phyloP scores from a whole-genome alignment of 2,329 filamentous ascomycete species.

The Triangularia verruculosa region DNA sequence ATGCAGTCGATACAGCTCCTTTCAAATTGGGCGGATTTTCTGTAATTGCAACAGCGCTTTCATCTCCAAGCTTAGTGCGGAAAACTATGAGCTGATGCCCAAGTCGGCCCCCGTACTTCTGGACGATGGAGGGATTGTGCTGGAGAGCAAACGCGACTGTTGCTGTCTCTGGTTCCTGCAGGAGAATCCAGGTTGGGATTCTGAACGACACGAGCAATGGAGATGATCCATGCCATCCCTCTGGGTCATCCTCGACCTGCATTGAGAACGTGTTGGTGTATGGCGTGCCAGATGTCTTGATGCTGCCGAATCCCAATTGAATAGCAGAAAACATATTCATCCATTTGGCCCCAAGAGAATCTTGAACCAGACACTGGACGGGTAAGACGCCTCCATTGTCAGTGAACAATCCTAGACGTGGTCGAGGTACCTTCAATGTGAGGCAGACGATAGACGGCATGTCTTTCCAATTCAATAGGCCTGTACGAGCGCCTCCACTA shows the following conservation, averaged over 20 bases:
- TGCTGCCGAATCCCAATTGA: conserved; percentile 12
- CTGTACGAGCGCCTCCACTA: neutral
- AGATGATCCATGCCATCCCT: conserved; percentile 11
- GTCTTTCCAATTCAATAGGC: conserved; percentile 1
- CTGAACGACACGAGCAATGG: conserved; percentile 12
- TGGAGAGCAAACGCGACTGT: neutral
- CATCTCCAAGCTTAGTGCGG: conserved; percentile 1
- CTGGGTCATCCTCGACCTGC: conserved; percentile 6
- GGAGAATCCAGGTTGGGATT: conserved; percentile 9
- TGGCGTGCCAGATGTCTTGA: conserved; percentile 2
- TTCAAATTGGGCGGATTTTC: conserved; percentile 8
- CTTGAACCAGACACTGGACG: neutral
- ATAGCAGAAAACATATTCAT: conserved; percentile 3
- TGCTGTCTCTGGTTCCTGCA: conserved; percentile 2
- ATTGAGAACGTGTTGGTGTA: conserved; percentile 5
- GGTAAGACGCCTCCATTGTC: neutral
- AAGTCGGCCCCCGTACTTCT: neutral
- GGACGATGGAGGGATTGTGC: neutral
- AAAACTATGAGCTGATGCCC: conserved; percentile 3
- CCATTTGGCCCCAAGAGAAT: neutral
- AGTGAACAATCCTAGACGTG: neutral
- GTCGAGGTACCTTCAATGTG: conserved; percentile 11
- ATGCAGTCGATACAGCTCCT: neutral
- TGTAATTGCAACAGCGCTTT: conserved; percentile 6
- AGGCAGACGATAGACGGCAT: conserved; percentile 10